Evolutionary conservation across 2,329 filamentous ascomycete genomes (phyloP).

Genomic region (Fusarium sp.): DNA sequence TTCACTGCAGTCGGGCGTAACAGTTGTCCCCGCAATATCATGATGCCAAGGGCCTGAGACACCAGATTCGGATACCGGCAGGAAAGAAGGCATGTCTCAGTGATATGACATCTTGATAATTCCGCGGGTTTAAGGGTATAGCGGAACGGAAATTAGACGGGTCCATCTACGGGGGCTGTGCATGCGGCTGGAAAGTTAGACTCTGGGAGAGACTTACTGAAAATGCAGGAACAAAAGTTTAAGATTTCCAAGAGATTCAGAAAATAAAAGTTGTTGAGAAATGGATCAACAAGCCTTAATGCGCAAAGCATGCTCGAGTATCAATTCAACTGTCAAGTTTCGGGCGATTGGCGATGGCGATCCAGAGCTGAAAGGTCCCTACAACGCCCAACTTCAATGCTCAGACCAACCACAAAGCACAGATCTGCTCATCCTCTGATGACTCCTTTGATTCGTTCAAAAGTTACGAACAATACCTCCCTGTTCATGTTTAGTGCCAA

Average conservation of each 20-base stretch:
- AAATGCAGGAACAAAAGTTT: neutral
- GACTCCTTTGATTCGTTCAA: neutral
- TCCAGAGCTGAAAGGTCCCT: neutral
- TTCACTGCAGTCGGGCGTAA: conserved; percentile 26
- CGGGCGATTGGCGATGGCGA: neutral
- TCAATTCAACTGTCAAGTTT: neutral
- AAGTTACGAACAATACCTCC: neutral
- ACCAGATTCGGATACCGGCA: conserved; percentile 33
- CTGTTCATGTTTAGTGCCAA: conserved; percentile 1
- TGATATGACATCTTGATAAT: conserved; percentile 9
- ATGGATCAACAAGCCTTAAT: neutral
- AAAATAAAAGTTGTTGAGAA: neutral
- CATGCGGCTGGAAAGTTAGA: neutral
- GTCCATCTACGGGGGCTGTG: conserved; percentile 20
- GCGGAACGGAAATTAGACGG: conserved; percentile 15
- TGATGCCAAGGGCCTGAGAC: conserved; percentile 12
- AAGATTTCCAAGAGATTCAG: neutral
- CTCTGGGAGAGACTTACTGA: neutral
- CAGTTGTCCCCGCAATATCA: conserved; percentile 6
- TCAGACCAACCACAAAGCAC: neutral
- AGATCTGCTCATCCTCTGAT: neutral
- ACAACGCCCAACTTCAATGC: neutral
- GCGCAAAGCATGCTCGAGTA: neutral
- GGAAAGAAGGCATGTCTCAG: neutral
- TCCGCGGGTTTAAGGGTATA: neutral